These are phyloP conservation scores for Phytopythium vexans DNA, from an alignment of 352 stramenopile species.

Conservation along the genomic window DNA sequence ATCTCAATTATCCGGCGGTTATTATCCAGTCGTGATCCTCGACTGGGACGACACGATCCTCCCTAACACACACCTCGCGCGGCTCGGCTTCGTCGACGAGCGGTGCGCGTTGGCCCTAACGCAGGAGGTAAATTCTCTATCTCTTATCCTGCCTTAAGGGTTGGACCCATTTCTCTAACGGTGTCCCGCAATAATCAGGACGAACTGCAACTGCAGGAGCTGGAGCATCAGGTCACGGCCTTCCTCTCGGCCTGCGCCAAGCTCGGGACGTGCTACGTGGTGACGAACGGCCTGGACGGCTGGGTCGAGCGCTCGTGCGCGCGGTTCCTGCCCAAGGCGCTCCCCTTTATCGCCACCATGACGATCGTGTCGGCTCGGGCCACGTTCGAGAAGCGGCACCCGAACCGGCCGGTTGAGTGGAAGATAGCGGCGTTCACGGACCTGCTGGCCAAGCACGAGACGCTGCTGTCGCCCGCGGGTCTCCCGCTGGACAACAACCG, in stretches of 20 bases:
- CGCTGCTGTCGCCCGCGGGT: background rate
- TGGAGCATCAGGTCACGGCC: conserved; percentile 30
- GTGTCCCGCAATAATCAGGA: conserved; percentile 3
- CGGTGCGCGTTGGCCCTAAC: conserved; percentile 35
- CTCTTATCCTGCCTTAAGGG: background rate
- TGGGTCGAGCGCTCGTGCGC: conserved; percentile 77
- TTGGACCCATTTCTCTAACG: too few relatives aligned
- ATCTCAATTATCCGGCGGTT: background rate
- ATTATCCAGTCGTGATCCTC: conserved; percentile 53
- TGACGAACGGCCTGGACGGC: conserved; percentile 66
- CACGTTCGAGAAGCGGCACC: conserved; percentile 58
- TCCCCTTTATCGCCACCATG: conserved; percentile 51
- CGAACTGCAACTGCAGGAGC: conserved; percentile 22
- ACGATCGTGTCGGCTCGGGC: conserved; percentile 66
- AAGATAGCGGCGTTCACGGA: conserved; percentile 74
- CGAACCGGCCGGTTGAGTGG: conserved; percentile 66
- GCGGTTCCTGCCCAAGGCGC: conserved; percentile 61
- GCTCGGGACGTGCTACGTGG: conserved; percentile 46
- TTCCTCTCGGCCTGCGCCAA: conserved; percentile 55
- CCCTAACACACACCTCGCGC: conserved; percentile 65
- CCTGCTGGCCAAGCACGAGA: conserved; percentile 35
- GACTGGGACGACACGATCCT: conserved; percentile 85
- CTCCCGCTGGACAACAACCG: conserved; percentile 13
- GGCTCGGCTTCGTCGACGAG: conserved; percentile 63
- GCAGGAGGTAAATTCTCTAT: conserved; percentile 16